Conservation (phyloP, 768 basidiomycete species). For the Boletus tomentosulus region DNA sequence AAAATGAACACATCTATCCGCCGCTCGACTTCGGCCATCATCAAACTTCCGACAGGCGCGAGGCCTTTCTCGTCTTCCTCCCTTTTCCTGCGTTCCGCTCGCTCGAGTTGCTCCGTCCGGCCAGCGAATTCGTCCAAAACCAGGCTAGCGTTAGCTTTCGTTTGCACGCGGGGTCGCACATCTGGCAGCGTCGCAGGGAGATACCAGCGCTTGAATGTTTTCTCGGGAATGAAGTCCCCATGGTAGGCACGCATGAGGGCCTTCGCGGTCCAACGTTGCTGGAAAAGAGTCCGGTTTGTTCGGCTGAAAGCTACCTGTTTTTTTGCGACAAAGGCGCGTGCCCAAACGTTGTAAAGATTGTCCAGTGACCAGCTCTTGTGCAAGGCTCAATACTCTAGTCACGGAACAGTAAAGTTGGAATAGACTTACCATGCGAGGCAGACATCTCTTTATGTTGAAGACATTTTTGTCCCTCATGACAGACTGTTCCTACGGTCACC, state of each 20-base stretch:
- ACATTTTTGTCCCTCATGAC: slow-evolving; percentile 48
- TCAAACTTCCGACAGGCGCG: slow-evolving; percentile 91
- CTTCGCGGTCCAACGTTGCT: slow-evolving; percentile 89
- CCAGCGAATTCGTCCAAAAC: slow-evolving; percentile 56
- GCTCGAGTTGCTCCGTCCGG: slow-evolving; percentile 42
- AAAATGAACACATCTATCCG: slow-evolving; percentile 92
- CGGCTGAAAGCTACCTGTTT: slow-evolving; percentile 51
- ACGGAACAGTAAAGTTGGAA: not conserved
- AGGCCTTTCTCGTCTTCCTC: slow-evolving; percentile 59
- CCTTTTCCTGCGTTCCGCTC: slow-evolving; percentile 43
- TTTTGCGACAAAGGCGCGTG: slow-evolving; percentile 55
- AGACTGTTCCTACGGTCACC: not conserved
- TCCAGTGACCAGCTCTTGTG: slow-evolving; percentile 80
- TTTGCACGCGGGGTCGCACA: slow-evolving; percentile 57
- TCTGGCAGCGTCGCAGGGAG: slow-evolving; percentile 84
- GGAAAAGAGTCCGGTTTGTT: slow-evolving; percentile 66
- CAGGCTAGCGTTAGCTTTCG: slow-evolving; percentile 34
- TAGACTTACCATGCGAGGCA: slow-evolving; percentile 72
- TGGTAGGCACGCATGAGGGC: slow-evolving; percentile 89
- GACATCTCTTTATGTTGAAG: slow-evolving; percentile 45
- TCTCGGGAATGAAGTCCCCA: slow-evolving; percentile 90
- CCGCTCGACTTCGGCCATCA: slow-evolving; percentile 93
- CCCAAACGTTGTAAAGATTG: slow-evolving; percentile 89
- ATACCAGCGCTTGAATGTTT: slow-evolving; percentile 93
- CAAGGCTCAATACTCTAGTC: not conserved